phyloP scores from a whole-genome alignment of 805 yeast genomes.

The Myxozyma udenii region DNA sequence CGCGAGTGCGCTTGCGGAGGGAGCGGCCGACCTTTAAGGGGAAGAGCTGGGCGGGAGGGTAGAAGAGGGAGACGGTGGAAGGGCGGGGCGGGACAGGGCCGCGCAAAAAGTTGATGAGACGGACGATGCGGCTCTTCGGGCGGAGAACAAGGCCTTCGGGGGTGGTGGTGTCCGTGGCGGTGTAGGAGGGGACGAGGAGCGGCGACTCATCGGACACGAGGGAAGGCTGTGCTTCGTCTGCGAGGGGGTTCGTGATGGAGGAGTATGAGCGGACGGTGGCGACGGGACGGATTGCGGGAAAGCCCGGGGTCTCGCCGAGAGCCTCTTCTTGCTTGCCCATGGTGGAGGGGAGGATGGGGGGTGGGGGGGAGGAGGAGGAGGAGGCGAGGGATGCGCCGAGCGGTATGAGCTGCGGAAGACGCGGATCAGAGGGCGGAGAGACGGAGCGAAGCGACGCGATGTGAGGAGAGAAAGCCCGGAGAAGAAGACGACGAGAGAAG shows the following conservation, averaged over 20 bases:
- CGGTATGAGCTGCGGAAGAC: background rate
- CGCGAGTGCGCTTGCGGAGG: constrained; percentile 19
- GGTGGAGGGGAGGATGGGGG: constrained; percentile 2
- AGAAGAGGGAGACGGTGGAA: constrained; percentile 24
- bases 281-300: constrained; percentile 7
- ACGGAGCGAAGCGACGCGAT: background rate
- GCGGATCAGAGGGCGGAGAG: background rate
- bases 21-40: constrained; percentile 27
- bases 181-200: constrained; percentile 17
- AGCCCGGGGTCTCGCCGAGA: constrained; percentile 12
- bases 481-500: constrained; percentile 2
- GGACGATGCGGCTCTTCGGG: constrained; percentile 25
- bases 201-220: constrained; percentile 24
- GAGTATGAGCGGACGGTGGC: constrained; percentile 24
- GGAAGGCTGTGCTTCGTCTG: constrained; percentile 14
- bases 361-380: background rate
- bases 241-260: constrained; percentile 17
- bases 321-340: constrained; percentile 11
- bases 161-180: constrained; percentile 5
- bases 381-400: background rate
- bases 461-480: background rate
- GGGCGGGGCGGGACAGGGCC: constrained; percentile 29
- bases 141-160: constrained; percentile 21
- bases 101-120: constrained; percentile 25
- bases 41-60: constrained; percentile 27